phyloP scores from a whole-genome alignment of 805 yeast genomes.

The Cyberlindnera japonica region DNA sequence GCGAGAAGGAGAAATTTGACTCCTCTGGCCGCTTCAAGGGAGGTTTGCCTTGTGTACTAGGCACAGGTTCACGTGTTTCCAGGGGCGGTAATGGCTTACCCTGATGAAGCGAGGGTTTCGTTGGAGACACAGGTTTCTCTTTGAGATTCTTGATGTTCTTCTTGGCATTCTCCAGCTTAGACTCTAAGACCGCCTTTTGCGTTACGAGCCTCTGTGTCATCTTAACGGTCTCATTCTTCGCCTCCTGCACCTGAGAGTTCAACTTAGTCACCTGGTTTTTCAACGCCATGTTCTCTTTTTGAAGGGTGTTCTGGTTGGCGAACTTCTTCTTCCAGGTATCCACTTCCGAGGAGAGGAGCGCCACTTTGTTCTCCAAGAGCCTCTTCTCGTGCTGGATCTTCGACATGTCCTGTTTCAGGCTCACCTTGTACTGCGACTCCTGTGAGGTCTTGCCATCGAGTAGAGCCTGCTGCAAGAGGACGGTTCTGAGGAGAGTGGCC shows the following conservation, averaged over 20 bases:
- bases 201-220: conserved; percentile 31
- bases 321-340: conserved; percentile 26
- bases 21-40: conserved; percentile 14
- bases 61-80: conserved; percentile 3
- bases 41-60: conserved; percentile 1
- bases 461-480: conserved; percentile 18
- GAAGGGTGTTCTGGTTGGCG: conserved; percentile 12
- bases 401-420: conserved; percentile 20
- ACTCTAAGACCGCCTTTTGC: conserved; percentile 33
- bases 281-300: conserved; percentile 31
- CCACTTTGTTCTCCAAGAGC: conserved; percentile 21
- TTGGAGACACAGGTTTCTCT: conserved; percentile 14
- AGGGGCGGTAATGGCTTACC: conserved; percentile 1
- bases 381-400: conserved; percentile 24
- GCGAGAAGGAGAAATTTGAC: conserved; percentile 22
- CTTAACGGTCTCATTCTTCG: conserved; percentile 30
- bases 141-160: conserved; percentile 29
- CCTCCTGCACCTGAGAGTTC: conserved; percentile 30
- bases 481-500: conserved; percentile 18
- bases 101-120: conserved; percentile 3
- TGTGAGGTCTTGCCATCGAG: conserved; percentile 14
- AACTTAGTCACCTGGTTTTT: conserved; percentile 34
- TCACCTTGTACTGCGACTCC: conserved; percentile 14
- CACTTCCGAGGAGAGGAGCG: conserved; percentile 19
- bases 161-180: conserved; percentile 33